Conservation (phyloP, 2,329 filamentous ascomycete species). For the Botrytis fragariae region DNA sequence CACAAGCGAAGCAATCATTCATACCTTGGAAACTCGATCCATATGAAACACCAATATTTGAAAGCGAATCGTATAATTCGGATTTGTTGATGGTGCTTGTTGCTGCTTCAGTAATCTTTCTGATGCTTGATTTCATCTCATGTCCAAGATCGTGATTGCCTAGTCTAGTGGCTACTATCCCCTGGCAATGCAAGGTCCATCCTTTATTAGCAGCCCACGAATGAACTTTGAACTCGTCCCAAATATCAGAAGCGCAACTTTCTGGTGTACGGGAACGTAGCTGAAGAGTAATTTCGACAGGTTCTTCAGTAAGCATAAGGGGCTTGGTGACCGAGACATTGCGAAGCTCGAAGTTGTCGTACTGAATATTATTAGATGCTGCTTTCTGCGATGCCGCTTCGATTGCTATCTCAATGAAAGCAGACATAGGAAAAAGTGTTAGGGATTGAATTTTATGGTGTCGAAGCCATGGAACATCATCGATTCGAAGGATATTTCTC, state of each 20-base stretch:
- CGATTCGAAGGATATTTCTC: constrained; percentile 16
- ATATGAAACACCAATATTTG: constrained; percentile 46
- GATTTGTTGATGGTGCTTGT: not conserved
- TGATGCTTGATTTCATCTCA: not conserved
- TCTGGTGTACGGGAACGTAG: constrained; percentile 46
- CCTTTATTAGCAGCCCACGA: constrained; percentile 16
- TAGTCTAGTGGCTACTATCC: constrained; percentile 28
- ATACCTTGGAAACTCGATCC: constrained; percentile 45
- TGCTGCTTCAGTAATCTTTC: not conserved
- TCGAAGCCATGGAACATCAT: constrained; percentile 25
- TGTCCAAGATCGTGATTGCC: not conserved
- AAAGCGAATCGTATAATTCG: constrained; percentile 18
- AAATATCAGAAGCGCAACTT: constrained; percentile 25
- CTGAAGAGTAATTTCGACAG: constrained; percentile 51
- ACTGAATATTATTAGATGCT: constrained; percentile 35
- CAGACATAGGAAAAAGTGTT: constrained; percentile 36
- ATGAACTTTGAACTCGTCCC: constrained; percentile 20
- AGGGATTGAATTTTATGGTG: constrained; percentile 50
- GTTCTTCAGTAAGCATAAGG: constrained; percentile 32
- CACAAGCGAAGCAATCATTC: constrained; percentile 18
- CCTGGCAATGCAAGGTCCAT: constrained; percentile 52
- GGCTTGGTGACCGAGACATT: constrained; percentile 13
- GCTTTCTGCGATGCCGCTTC: constrained; percentile 33
- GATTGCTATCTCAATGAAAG: constrained; percentile 37
- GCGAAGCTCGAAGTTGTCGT: constrained; percentile 36